These are phyloP conservation scores for Neospermospora avenae DNA, from an alignment of 2,329 filamentous ascomycete species.

Conservation along the genomic window DNA sequence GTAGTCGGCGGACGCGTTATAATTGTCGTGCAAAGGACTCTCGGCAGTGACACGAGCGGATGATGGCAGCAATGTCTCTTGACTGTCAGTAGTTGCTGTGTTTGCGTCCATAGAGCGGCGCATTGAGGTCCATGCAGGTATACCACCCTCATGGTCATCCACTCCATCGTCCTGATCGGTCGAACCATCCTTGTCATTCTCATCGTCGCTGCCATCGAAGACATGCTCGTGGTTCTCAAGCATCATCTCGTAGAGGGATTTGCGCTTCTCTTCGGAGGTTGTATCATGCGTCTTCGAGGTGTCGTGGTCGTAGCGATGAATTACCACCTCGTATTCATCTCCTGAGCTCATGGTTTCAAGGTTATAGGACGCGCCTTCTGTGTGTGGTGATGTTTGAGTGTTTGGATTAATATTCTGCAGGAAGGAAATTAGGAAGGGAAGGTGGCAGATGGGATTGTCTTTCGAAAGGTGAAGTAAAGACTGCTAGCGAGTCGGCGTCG, in stretches of 20 bases:
- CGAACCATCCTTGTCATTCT: neutral
- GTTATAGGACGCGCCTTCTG: neutral
- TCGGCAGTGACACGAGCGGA: no score
- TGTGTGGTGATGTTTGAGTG: neutral
- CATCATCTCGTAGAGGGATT: neutral
- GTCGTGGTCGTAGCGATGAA: neutral
- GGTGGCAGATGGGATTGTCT: no score
- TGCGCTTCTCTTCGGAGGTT: neutral
- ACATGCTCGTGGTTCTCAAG: slow-evolving; percentile 1
- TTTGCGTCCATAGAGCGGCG: neutral
- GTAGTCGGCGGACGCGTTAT: neutral
- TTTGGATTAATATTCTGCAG: neutral
- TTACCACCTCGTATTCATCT: neutral
- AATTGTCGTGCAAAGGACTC: neutral
- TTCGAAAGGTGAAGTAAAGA: no score
- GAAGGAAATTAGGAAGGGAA: neutral
- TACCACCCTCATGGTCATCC: neutral
- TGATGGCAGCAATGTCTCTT: neutral
- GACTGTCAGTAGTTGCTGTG: neutral
- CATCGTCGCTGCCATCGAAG: slow-evolving; percentile 1
- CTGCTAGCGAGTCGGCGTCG: no score
- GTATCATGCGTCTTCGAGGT: neutral
- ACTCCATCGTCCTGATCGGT: no score
- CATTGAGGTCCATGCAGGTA: slow-evolving; percentile 1
- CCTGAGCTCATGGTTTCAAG: neutral